phyloP scores from a whole-genome alignment of 257 asterid species.

The Capsicum pubescens region DNA sequence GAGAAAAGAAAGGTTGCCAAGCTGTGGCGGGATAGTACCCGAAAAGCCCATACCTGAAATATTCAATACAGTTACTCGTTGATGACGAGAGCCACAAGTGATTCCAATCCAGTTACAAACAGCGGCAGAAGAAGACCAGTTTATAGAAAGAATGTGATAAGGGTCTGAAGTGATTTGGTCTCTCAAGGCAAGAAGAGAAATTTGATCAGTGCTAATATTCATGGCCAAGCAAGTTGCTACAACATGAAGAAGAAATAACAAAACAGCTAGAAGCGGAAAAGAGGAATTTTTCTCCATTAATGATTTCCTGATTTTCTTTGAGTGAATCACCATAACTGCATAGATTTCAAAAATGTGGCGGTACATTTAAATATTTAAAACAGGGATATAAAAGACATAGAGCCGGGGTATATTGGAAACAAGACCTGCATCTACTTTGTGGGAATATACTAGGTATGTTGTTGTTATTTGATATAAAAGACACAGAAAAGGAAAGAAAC shows the following conservation, averaged over 20 bases:
- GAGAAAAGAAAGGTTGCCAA: conserved; percentile 50
- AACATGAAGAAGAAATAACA: not conserved
- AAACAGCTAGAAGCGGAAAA: not conserved
- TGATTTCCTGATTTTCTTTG: not conserved
- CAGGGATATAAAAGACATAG: no score
- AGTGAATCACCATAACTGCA: not conserved
- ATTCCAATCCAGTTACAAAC: conserved; percentile 43
- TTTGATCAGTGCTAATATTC: conserved; percentile 39
- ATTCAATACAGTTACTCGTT: conserved; percentile 28
- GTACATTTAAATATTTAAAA: not conserved
- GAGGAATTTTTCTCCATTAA: not conserved
- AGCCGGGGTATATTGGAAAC: no score
- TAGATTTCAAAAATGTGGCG: not conserved
- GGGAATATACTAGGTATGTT: no score
- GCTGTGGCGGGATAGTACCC: conserved; percentile 38
- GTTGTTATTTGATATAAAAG: not conserved
- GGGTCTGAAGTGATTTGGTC: conserved; percentile 23
- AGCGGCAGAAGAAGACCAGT: conserved; percentile 33
- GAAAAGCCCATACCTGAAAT: conserved; percentile 35
- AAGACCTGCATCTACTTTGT: no score
- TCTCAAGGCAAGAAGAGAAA: conserved; percentile 37
- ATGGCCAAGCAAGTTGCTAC: not conserved
- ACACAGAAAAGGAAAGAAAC: not conserved
- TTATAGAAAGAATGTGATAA: conserved; percentile 16
- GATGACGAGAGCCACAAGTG: conserved; percentile 39